These are phyloP conservation scores for Begonia peltatifolia DNA, from an alignment of 306 rosid species.

Conservation along the genomic window DNA sequence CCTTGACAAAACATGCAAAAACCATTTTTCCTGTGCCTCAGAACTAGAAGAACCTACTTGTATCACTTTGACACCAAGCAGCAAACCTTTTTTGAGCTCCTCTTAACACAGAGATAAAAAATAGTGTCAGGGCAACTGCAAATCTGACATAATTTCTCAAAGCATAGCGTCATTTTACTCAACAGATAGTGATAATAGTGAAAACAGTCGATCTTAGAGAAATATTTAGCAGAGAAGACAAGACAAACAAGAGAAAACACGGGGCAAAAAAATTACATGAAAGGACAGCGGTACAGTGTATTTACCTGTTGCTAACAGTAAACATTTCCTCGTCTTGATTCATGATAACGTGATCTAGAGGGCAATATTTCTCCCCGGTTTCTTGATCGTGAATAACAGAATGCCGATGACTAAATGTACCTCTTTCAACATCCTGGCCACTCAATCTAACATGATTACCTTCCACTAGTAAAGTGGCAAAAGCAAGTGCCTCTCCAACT, in stretches of 20 bases:
- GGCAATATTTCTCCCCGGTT: conserved; percentile 73
- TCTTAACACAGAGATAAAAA: background rate
- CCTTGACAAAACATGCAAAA: background rate
- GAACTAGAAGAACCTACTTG: background rate
- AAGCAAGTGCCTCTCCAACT: conserved; percentile 89
- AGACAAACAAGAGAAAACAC: no score
- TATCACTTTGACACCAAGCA: background rate
- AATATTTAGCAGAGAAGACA: no score
- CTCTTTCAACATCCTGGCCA: conserved; percentile 98
- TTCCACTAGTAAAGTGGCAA: conserved; percentile 79
- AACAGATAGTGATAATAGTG: no score
- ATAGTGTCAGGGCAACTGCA: background rate
- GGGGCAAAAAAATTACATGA: no score
- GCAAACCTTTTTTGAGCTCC: background rate
- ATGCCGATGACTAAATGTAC: conserved; percentile 95
- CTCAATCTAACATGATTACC: conserved; percentile 92
- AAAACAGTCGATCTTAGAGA: no score
- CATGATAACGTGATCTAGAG: conserved; percentile 69
- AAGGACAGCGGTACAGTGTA: background rate
- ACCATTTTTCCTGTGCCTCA: background rate
- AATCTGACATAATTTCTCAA: no score
- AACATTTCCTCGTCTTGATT: conserved; percentile 88
- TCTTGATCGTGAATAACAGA: conserved; percentile 87
- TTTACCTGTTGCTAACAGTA: conserved; percentile 96
- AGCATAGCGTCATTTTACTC: no score